Conservation (phyloP, 179 eudicot species). For the Silene vulgaris region DNA sequence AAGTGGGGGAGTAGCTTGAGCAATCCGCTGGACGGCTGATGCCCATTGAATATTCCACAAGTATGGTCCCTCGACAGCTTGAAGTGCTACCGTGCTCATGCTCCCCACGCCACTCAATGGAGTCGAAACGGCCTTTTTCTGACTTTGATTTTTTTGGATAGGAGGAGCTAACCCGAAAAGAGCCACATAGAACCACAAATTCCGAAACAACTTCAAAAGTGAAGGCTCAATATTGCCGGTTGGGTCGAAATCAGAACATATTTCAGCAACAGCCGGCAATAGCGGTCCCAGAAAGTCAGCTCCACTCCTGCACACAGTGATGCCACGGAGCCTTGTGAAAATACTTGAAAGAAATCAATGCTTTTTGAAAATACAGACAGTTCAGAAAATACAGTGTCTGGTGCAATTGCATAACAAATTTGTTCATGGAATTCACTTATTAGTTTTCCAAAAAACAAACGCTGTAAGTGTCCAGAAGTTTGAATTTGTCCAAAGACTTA, state of each 20-base stretch:
- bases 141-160: constrained; percentile 54
- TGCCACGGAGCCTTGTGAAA: constrained; percentile 13
- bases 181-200: constrained; percentile 96
- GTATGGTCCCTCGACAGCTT: constrained; percentile 97
- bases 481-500: not conserved
- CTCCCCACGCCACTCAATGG: constrained; percentile 71
- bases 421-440: not conserved
- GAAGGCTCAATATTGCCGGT: constrained; percentile 82
- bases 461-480: not conserved
- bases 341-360: not conserved
- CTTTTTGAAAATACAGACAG: not conserved
- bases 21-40: constrained; percentile 80
- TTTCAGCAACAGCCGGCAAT: constrained; percentile 94
- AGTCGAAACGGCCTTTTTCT: constrained; percentile 65
- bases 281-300: constrained; percentile 99
- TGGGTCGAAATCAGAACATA: constrained; percentile 94
- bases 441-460: not conserved
- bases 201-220: constrained; percentile 84
- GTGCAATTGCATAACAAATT: not conserved
- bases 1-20: constrained; percentile 99
- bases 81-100: constrained; percentile 70
- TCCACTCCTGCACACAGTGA: constrained; percentile 70
- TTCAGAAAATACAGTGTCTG: not conserved
- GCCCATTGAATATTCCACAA: constrained; percentile 90
- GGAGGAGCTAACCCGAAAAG: constrained; percentile 98